Evolutionary conservation across 805 yeast genomes (phyloP).

Genomic region (Isabelozyma heimii): DNA sequence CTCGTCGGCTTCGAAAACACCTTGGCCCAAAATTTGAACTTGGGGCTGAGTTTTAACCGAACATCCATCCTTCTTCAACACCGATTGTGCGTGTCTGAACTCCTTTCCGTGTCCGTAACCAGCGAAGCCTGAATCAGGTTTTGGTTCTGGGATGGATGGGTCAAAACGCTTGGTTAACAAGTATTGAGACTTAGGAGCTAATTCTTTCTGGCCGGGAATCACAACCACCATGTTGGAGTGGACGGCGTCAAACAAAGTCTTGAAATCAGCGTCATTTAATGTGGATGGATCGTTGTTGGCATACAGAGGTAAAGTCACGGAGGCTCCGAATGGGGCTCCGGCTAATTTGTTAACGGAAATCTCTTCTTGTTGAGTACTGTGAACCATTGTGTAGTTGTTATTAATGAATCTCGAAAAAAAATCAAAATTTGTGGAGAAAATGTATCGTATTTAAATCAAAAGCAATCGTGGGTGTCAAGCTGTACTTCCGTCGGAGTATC

Average conservation of each 20-base stretch:
- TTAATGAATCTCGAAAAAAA: neutral
- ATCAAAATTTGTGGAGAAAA: neutral
- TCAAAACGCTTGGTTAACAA: conserved; percentile 74
- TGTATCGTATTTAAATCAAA: neutral
- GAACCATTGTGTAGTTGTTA: conserved; percentile 10
- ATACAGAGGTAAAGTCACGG: conserved; percentile 60
- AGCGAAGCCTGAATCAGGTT: conserved; percentile 34
- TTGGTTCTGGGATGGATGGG: conserved; percentile 53
- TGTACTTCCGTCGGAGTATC: neutral
- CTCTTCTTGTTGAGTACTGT: conserved; percentile 9
- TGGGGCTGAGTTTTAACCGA: conserved; percentile 83
- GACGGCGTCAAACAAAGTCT: conserved; percentile 58
- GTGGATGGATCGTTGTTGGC: conserved; percentile 68
- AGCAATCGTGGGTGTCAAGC: neutral
- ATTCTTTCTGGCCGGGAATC: conserved; percentile 66
- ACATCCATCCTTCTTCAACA: conserved; percentile 76
- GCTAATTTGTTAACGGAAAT: conserved; percentile 43
- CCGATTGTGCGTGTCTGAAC: conserved; percentile 50
- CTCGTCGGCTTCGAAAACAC: conserved; percentile 53
- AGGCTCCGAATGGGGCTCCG: conserved; percentile 66
- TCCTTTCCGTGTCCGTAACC: conserved; percentile 86
- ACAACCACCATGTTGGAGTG: conserved; percentile 69
- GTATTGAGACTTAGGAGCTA: conserved; percentile 75
- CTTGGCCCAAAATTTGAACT: conserved; percentile 88
- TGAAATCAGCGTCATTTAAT: conserved; percentile 65